These are phyloP conservation scores for Alopecurus myosuroides DNA, from an alignment of 176 grass and related monocot genomes.

Conservation along the genomic window DNA sequence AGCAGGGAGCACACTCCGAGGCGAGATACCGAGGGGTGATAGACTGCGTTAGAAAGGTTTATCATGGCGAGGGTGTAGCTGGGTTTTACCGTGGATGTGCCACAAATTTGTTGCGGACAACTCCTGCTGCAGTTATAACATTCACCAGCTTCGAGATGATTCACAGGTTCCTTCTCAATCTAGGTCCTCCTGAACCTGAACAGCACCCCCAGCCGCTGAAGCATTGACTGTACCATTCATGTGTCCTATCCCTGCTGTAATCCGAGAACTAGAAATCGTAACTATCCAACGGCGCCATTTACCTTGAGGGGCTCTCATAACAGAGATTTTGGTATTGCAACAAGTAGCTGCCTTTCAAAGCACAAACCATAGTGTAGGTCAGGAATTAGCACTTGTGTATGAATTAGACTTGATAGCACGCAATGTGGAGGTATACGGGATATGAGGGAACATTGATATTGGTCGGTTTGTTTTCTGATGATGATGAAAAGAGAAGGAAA, in stretches of 20 bases:
- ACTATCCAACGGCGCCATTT: slow-evolving; percentile 9
- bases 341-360: slow-evolving; percentile 34
- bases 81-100: slow-evolving; percentile 95
- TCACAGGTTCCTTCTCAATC: slow-evolving; percentile 61
- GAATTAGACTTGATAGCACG: slow-evolving; percentile 32
- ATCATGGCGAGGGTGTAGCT: slow-evolving; percentile 58
- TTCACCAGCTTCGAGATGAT: slow-evolving; percentile 99
- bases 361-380: slow-evolving; percentile 42
- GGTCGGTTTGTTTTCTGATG: slow-evolving; percentile 3
- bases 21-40: slow-evolving; percentile 64
- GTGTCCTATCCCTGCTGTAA: slow-evolving; percentile 27
- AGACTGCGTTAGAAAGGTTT: slow-evolving; percentile 82
- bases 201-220: slow-evolving; percentile 54
- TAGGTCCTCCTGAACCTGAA: slow-evolving; percentile 54
- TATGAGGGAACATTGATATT: neutral
- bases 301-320: slow-evolving; percentile 6
- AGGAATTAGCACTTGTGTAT: slow-evolving; percentile 38
- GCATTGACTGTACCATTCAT: slow-evolving; percentile 33
- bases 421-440: slow-evolving; percentile 26
- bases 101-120: slow-evolving; percentile 86
- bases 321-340: slow-evolving; percentile 22
- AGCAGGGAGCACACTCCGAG: slow-evolving; percentile 64
- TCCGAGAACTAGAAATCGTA: slow-evolving; percentile 14
- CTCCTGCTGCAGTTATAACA: slow-evolving; percentile 94
- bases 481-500: slow-evolving; percentile 27